These are phyloP conservation scores for Melanogaster broomeanus DNA, from an alignment of 768 basidiomycete species.

Conservation along the genomic window DNA sequence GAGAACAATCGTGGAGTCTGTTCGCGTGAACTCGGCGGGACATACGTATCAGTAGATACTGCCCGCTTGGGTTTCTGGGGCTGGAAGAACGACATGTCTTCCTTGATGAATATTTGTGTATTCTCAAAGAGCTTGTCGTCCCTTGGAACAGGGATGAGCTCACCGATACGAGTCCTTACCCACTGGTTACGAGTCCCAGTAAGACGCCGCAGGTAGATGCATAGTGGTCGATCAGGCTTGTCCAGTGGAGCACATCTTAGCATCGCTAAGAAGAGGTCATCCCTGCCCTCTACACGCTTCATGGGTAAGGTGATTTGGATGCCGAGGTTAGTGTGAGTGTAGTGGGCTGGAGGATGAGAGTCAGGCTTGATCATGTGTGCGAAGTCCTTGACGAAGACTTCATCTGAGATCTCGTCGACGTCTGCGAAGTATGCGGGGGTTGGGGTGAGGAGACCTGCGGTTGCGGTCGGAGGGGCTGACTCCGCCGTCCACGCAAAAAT, in stretches of 20 bases:
- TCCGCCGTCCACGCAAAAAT: constrained; percentile 1
- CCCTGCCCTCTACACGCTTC: not conserved
- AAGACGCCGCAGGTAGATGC: constrained; percentile 1
- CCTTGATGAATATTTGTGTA: not conserved
- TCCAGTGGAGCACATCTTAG: not conserved
- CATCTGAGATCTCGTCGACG: not conserved
- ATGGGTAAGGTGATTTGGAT: constrained; percentile 2
- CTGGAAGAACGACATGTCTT: not conserved
- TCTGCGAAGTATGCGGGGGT: not conserved
- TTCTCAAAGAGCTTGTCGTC: not conserved
- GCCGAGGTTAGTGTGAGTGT: not conserved
- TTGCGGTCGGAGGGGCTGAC: not conserved
- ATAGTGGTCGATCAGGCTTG: not conserved
- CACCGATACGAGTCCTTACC: constrained; percentile 1
- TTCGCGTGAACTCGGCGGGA: not conserved
- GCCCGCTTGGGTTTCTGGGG: not conserved
- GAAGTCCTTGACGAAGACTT: not conserved
- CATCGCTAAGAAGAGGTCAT: constrained; percentile 3
- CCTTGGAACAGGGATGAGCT: not conserved
- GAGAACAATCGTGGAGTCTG: not conserved
- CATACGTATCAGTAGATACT: not conserved
- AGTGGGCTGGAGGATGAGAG: not conserved
- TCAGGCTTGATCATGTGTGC: not conserved
- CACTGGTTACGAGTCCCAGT: not conserved
- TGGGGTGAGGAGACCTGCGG: constrained; percentile 1